Evolutionary conservation across 495 filamentous ascomycete genomes (phyloP).

Genomic region (Hypoxylon intermedium): DNA sequence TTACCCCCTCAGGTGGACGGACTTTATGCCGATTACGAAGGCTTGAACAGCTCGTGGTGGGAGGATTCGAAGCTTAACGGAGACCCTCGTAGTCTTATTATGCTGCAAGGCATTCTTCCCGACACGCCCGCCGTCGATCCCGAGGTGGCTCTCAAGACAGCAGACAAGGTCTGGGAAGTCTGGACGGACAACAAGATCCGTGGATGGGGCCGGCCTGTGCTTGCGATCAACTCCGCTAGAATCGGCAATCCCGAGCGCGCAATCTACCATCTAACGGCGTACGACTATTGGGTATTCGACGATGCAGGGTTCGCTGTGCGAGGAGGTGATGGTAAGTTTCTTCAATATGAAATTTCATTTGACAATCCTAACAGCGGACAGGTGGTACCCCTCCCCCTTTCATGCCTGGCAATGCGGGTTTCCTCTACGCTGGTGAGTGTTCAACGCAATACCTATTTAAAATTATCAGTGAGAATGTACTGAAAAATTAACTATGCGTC

Average conservation of each 20-base stretch:
- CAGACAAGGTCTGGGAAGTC: constrained; percentile 43
- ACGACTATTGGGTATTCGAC: constrained; percentile 50
- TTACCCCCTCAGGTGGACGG: constrained; percentile 44
- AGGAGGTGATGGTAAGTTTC: constrained; percentile 36
- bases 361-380: constrained; percentile 3
- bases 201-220: constrained; percentile 51
- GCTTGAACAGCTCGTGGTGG: constrained; percentile 51
- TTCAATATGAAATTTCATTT: not conserved
- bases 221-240: constrained; percentile 49
- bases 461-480: too few species aligned
- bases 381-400: constrained; percentile 40
- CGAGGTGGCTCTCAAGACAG: constrained; percentile 42
- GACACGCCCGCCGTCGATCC: constrained; percentile 45
- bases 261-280: constrained; percentile 44
- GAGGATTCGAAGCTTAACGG: constrained; percentile 41
- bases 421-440: constrained; percentile 39
- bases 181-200: constrained; percentile 52
- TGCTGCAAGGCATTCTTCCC: constrained; percentile 49
- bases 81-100: constrained; percentile 49
- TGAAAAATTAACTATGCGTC: not conserved
- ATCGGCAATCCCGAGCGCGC: constrained; percentile 45
- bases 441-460: not conserved
- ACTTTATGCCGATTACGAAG: constrained; percentile 50
- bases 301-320: constrained; percentile 52
- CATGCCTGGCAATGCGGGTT: constrained; percentile 36